Conservation (phyloP, 1,284 basidiomycete genomes). For the Cutaneotrichosporon cutaneum region DNA sequence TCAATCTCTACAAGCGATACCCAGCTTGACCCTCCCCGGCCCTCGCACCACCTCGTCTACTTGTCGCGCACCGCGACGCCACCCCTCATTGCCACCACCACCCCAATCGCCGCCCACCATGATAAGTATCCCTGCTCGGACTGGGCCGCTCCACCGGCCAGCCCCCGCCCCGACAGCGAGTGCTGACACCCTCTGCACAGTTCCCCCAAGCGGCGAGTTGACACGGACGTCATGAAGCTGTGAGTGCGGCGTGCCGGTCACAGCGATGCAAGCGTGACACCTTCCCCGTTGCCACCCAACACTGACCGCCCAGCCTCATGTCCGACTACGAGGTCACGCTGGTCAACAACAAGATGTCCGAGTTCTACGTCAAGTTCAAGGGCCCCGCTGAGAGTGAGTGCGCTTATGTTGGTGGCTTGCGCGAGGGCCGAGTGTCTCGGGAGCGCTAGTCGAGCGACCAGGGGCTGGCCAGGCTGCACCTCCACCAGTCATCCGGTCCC, state of each 20-base stretch:
- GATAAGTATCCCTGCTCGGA: conserved; percentile 35
- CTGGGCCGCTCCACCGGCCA: neutral
- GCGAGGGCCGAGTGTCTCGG: neutral
- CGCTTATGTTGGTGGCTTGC: neutral
- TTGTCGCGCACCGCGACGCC: neutral
- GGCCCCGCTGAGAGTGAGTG: conserved; percentile 89
- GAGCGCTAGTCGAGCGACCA: neutral
- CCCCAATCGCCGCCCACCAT: conserved; percentile 20
- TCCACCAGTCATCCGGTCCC: conserved; percentile 3
- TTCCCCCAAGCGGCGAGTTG: conserved; percentile 86
- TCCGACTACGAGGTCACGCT: conserved; percentile 95
- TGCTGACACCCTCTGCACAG: conserved; percentile 52
- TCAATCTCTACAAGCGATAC: neutral
- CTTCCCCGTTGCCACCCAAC: conserved; percentile 16
- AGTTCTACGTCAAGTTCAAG: conserved; percentile 95
- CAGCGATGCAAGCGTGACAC: conserved; percentile 1
- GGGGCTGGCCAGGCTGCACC: neutral
- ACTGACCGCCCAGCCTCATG: conserved; percentile 67
- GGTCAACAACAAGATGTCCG: conserved; percentile 98
- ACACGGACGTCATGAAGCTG: conserved; percentile 99
- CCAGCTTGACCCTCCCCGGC: neutral
- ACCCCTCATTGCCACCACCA: conserved; percentile 1
- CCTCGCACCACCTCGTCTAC: neutral
- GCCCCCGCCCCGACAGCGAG: neutral
- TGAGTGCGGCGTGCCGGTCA: conserved; percentile 54